A percentile compares a stretch with the other conserved stretches of the same genome.
Conservation (phyloP, 2,329 filamentous ascomycete species). For the Fusarium euwallaceae region DNA sequence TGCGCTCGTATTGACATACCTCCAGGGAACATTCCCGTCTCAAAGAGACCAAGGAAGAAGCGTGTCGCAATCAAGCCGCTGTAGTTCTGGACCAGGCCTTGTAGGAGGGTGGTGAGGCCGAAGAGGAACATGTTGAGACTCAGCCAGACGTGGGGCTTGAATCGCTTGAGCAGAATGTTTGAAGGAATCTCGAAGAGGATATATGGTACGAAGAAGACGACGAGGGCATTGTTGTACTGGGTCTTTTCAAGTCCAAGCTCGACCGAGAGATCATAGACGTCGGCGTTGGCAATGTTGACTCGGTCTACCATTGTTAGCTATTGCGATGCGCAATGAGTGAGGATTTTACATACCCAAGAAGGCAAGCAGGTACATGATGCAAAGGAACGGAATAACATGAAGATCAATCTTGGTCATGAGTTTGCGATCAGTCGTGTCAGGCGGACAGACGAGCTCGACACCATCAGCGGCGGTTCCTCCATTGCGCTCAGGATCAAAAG, state of each 20-base stretch:
- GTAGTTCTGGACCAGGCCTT: conserved; percentile 85
- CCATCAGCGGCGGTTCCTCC: conserved; percentile 30
- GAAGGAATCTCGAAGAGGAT: conserved; percentile 79
- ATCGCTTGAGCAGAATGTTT: conserved; percentile 74
- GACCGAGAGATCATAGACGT: conserved; percentile 72
- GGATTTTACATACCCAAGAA: conserved; percentile 65
- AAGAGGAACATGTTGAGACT: conserved; percentile 88
- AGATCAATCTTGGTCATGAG: conserved; percentile 79
- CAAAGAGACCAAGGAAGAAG: conserved; percentile 86
- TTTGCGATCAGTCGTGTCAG: conserved; percentile 72
- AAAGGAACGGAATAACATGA: conserved; percentile 79
- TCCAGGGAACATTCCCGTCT: conserved; percentile 77
- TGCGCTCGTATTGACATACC: conserved; percentile 42
- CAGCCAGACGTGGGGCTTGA: conserved; percentile 76
- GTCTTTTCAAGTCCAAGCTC: conserved; percentile 72
- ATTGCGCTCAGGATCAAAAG: conserved; percentile 40
- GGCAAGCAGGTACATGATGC: conserved; percentile 77
- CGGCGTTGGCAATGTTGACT: conserved; percentile 85
- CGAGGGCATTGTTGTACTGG: conserved; percentile 81
- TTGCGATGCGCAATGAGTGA: background rate
- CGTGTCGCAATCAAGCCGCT: conserved; percentile 80
- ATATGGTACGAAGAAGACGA: conserved; percentile 87
- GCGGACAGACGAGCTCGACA: conserved; percentile 56
- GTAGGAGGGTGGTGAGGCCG: conserved; percentile 79
- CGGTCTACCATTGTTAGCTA: conserved; percentile 58